Percentiles rank a stretch among this genome's conserved stretches.
These are phyloP conservation scores for Hanseniaspora uvarum DNA, from an alignment of 1,139 yeast species.

Conservation along the genomic window DNA sequence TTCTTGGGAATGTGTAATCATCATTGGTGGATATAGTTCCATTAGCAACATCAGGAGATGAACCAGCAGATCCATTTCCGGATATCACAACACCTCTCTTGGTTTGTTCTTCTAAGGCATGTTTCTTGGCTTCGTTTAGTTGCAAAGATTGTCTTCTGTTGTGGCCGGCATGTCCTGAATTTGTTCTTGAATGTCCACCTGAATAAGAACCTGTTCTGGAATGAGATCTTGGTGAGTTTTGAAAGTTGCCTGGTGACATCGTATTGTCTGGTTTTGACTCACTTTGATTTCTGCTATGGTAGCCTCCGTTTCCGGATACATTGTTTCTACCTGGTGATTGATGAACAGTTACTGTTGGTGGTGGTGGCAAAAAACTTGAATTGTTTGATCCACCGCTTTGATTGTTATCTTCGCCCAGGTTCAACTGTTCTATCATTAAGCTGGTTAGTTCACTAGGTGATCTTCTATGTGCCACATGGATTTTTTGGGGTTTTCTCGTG, in stretches of 20 bases:
- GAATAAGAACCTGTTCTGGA: slow-evolving; percentile 16
- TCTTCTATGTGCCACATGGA: slow-evolving; percentile 88
- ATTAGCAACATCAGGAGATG: slow-evolving; percentile 28
- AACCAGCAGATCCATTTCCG: slow-evolving; percentile 15
- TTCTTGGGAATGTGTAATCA: slow-evolving; percentile 23
- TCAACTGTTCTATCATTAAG: slow-evolving; percentile 86
- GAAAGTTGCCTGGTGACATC: slow-evolving; percentile 15
- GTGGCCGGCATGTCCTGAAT: slow-evolving; percentile 45
- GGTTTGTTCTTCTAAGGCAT: slow-evolving; percentile 85
- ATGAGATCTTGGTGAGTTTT: slow-evolving; percentile 13
- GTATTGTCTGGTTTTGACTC: not conserved
- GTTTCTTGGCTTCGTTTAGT: slow-evolving; percentile 87
- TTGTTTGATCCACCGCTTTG: slow-evolving; percentile 82
- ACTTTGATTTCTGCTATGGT: slow-evolving; percentile 7
- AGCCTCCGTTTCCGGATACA: not conserved
- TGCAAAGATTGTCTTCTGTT: slow-evolving; percentile 87
- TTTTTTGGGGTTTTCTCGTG: slow-evolving; percentile 38
- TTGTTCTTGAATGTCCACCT: slow-evolving; percentile 17
- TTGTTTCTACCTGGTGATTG: slow-evolving; percentile 18
- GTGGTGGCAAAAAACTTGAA: slow-evolving; percentile 35
- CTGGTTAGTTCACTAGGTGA: slow-evolving; percentile 93
- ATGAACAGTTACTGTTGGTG: slow-evolving; percentile 27
- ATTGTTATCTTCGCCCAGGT: slow-evolving; percentile 79
- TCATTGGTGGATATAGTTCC: slow-evolving; percentile 14
- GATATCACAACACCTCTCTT: slow-evolving; percentile 38